phyloP scores from a whole-genome alignment of 768 basidiomycete species.

The Pisolithus tinctorius region DNA sequence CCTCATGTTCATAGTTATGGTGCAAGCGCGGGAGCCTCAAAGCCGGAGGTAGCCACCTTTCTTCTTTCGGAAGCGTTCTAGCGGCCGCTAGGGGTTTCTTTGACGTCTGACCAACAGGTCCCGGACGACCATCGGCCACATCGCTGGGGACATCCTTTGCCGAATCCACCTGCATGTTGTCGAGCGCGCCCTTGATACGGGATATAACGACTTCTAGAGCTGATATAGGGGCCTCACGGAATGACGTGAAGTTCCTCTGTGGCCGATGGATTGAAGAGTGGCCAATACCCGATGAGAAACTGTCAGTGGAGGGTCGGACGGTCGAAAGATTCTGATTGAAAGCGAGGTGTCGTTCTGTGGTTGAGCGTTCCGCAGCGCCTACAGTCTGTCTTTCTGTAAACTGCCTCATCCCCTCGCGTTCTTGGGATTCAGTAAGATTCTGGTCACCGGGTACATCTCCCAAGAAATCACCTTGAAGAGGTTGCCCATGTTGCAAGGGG shows the following conservation, averaged over 20 bases:
- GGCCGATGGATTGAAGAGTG: conserved; percentile 18
- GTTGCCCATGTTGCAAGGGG: conserved; percentile 33
- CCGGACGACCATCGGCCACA: conserved; percentile 15
- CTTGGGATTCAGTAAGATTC: conserved; percentile 39
- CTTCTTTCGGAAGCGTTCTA: conserved; percentile 28
- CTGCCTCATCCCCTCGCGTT: conserved; percentile 25
- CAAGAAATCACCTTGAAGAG: conserved; percentile 69
- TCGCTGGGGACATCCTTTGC: conserved; percentile 17
- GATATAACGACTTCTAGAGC: conserved; percentile 79
- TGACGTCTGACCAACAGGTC: conserved; percentile 13
- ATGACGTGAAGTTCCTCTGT: conserved; percentile 22
- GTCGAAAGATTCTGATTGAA: not conserved
- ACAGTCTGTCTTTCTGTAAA: conserved; percentile 9
- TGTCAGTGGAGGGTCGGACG: not conserved
- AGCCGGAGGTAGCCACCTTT: conserved; percentile 54
- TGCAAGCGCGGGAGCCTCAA: conserved; percentile 31
- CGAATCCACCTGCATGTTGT: conserved; percentile 53
- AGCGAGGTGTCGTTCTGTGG: not conserved
- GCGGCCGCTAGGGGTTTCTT: conserved; percentile 13
- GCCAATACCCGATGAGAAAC: conserved; percentile 9
- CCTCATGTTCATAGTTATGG: conserved; percentile 37
- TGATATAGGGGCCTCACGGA: conserved; percentile 55
- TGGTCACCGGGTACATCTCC: conserved; percentile 38
- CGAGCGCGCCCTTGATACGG: conserved; percentile 75
- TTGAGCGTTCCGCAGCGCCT: conserved; percentile 5